Conservation (phyloP, 495 filamentous ascomycete species). For the Polyplosphaeria fusca region DNA sequence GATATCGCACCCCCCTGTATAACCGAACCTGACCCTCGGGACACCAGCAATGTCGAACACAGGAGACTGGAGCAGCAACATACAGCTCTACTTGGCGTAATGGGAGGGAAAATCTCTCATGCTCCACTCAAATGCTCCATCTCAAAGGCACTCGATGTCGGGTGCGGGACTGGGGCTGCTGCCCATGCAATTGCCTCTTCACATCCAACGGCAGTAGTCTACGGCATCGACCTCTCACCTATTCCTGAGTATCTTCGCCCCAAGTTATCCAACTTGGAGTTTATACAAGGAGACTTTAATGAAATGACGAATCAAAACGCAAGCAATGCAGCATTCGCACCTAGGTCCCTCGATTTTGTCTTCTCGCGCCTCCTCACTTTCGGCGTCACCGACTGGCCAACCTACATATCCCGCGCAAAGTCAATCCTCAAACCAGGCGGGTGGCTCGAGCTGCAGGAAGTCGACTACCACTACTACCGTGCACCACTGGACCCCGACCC, state of each 20-base stretch:
- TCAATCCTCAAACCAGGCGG: slow-evolving; percentile 1
- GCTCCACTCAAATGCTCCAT: neutral
- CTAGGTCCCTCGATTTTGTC: slow-evolving; percentile 2
- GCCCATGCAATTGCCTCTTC: slow-evolving; percentile 7
- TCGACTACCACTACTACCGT: slow-evolving; percentile 4
- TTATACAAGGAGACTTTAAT: slow-evolving; percentile 14
- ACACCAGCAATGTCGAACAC: slow-evolving; percentile 10
- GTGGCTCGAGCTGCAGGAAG: slow-evolving; percentile 10
- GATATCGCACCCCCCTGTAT: neutral
- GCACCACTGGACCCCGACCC: neutral
- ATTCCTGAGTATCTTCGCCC: neutral
- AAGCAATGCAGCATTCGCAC: neutral
- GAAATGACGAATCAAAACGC: neutral
- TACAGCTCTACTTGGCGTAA: neutral
- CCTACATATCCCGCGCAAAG: neutral
- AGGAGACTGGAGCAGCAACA: slow-evolving; percentile 10
- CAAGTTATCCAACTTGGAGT: neutral
- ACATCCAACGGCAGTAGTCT: neutral
- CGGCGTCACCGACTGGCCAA: slow-evolving; percentile 11
- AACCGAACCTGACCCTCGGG: neutral
- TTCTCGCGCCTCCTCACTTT: slow-evolving; percentile 11
- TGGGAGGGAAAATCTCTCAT: slow-evolving; percentile 5
- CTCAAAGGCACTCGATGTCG: slow-evolving; percentile 4
- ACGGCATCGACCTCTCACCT: slow-evolving; percentile 8
- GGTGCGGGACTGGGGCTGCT: slow-evolving; percentile 7